phyloP scores from a whole-genome alignment of 2,329 filamentous ascomycete species.

The Coniochaeta prunicola region DNA sequence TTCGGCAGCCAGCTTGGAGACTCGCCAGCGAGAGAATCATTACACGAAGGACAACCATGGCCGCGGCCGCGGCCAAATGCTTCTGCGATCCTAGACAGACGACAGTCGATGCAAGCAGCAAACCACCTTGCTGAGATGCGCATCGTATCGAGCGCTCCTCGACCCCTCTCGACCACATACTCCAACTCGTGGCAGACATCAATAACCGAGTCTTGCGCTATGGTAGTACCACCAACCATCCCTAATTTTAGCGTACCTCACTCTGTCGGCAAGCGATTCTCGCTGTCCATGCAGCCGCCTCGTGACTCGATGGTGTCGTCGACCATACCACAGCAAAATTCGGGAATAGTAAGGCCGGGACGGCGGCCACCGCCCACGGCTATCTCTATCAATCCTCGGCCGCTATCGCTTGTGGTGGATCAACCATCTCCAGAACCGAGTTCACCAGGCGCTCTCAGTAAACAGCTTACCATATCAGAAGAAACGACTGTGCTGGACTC shows the following conservation, averaged over 20 bases:
- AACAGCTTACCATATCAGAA: constrained; percentile 2
- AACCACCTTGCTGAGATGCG: constrained; percentile 35
- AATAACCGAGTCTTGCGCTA: neutral
- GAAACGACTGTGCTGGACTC: constrained; percentile 12
- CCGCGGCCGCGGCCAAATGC: constrained; percentile 43
- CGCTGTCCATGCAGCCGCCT: constrained; percentile 22
- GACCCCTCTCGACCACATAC: constrained; percentile 18
- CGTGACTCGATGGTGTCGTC: constrained; percentile 7
- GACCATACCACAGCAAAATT: constrained; percentile 1
- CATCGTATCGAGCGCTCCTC: constrained; percentile 17
- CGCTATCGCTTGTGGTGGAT: constrained; percentile 47
- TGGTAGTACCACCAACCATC: constrained; percentile 21
- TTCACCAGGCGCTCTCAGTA: constrained; percentile 5
- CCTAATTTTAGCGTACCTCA: constrained; percentile 50
- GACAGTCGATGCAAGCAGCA: constrained; percentile 43
- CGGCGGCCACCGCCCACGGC: constrained; percentile 36
- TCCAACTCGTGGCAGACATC: constrained; percentile 11
- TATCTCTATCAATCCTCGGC: constrained; percentile 37
- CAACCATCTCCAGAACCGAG: constrained; percentile 37
- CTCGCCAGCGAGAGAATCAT: constrained; percentile 21
- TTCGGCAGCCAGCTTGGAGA: constrained; percentile 42
- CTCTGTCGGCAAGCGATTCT: constrained; percentile 36
- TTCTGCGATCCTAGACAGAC: constrained; percentile 40
- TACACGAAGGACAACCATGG: constrained; percentile 15
- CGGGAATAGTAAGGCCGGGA: constrained; percentile 6